Evolutionary conservation across 495 filamentous ascomycete genomes (phyloP).

Genomic region (Talaromyces trachyspermus): DNA sequence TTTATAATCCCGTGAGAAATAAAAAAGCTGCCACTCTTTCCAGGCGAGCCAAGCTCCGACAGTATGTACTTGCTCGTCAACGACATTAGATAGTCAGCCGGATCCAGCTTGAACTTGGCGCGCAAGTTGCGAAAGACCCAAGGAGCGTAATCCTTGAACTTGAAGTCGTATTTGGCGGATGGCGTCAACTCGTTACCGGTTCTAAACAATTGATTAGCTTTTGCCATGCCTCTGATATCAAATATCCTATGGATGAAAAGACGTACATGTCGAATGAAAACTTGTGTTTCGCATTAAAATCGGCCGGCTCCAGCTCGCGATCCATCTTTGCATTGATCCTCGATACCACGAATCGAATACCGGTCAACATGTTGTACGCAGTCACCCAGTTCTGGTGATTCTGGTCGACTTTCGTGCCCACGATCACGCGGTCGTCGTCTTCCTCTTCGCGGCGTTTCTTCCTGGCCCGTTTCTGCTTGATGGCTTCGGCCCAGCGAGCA

Average conservation of each 20-base stretch:
- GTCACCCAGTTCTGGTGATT: conserved; percentile 97
- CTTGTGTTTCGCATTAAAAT: conserved; percentile 90
- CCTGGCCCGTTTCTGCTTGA: conserved; percentile 81
- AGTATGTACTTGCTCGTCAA: conserved; percentile 98
- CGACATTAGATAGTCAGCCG: conserved; percentile 96
- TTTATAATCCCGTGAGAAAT: conserved; percentile 99
- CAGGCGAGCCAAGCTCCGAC: conserved; percentile 92
- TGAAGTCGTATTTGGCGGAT: conserved; percentile 99
- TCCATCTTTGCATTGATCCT: conserved; percentile 96
- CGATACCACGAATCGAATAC: conserved; percentile 94
- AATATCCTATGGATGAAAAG: neutral
- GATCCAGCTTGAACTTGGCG: conserved; percentile 82
- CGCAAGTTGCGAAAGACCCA: conserved; percentile 97
- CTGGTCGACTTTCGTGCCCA: conserved; percentile 98
- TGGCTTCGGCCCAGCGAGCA: conserved; percentile 83
- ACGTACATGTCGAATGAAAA: conserved; percentile 96
- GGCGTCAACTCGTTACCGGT: conserved; percentile 96
- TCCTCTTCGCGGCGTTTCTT: conserved; percentile 80
- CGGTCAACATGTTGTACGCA: conserved; percentile 99
- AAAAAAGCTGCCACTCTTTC: conserved; percentile 99
- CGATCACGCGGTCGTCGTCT: conserved; percentile 86
- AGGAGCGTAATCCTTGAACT: conserved; percentile 99
- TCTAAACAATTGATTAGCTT: too few relatives aligned
- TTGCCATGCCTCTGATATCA: conserved; percentile 12
- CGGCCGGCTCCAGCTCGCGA: conserved; percentile 74